phyloP scores from a whole-genome alignment of 2,329 filamentous ascomycete genomes.

The Pseudogymnoascus sp. region DNA sequence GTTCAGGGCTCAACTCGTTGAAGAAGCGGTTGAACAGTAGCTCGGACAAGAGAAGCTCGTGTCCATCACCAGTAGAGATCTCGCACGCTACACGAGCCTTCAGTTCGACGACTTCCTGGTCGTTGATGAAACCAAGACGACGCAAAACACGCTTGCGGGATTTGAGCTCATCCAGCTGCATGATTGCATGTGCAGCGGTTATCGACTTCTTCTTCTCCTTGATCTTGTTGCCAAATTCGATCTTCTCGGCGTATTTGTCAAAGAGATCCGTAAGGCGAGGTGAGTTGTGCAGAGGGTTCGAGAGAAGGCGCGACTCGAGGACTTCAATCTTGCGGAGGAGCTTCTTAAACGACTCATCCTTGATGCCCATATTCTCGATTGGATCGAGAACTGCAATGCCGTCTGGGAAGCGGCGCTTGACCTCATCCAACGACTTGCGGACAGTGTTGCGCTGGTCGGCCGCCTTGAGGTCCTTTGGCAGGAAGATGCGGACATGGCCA shows the following conservation, averaged over 20 bases:
- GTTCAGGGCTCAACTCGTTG: slow-evolving; percentile 85
- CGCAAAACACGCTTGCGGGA: slow-evolving; percentile 91
- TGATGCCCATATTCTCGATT: slow-evolving; percentile 92
- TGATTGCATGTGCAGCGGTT: slow-evolving; percentile 71
- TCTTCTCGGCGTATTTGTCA: slow-evolving; percentile 77
- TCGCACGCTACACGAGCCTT: slow-evolving; percentile 97
- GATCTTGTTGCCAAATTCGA: slow-evolving; percentile 67
- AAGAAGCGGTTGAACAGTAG: slow-evolving; percentile 96
- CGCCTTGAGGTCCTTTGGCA: slow-evolving; percentile 67
- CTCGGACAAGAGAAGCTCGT: slow-evolving; percentile 88
- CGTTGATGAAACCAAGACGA: slow-evolving; percentile 91
- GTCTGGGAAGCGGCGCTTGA: slow-evolving; percentile 83
- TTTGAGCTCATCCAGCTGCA: slow-evolving; percentile 93
- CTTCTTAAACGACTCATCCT: slow-evolving; percentile 87
- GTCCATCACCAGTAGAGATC: slow-evolving; percentile 74
- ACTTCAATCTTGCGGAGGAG: slow-evolving; percentile 94
- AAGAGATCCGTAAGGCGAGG: slow-evolving; percentile 77
- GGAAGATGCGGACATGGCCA: slow-evolving; percentile 72
- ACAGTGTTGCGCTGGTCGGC: slow-evolving; percentile 61
- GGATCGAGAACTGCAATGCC: slow-evolving; percentile 84
- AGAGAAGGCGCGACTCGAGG: slow-evolving; percentile 78
- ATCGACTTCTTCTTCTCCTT: slow-evolving; percentile 87
- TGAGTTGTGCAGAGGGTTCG: slow-evolving; percentile 87
- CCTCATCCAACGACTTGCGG: slow-evolving; percentile 63
- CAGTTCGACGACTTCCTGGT: slow-evolving; percentile 87